These are phyloP conservation scores for Aspergillus aculeatinus DNA, from an alignment of 2,329 filamentous ascomycete species.

Conservation along the genomic window DNA sequence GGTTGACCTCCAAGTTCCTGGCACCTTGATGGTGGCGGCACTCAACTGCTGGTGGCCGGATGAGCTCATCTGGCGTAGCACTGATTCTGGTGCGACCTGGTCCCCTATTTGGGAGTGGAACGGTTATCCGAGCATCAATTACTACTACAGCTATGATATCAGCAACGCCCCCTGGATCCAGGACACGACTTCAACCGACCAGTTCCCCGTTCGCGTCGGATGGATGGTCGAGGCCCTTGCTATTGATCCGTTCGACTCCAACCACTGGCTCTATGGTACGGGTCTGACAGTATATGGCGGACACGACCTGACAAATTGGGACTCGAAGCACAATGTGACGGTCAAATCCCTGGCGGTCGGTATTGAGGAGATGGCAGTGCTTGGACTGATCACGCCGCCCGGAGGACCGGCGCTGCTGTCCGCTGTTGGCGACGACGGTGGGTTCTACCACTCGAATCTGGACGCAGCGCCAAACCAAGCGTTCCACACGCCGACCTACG, in stretches of 20 bases:
- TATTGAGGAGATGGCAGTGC: conserved; percentile 56
- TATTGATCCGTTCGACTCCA: conserved; percentile 59
- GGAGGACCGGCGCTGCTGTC: conserved; percentile 54
- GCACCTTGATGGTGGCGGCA: conserved; percentile 57
- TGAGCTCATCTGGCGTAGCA: conserved; percentile 57
- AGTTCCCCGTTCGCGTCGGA: conserved; percentile 41
- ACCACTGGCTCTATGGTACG: conserved; percentile 63
- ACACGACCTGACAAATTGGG: conserved; percentile 58
- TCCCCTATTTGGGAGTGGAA: conserved; percentile 55
- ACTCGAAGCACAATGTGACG: conserved; percentile 49
- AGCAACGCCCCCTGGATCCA: conserved; percentile 56
- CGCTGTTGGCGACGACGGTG: conserved; percentile 53
- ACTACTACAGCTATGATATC: conserved; percentile 50
- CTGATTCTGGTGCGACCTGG: conserved; percentile 57
- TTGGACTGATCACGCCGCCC: conserved; percentile 51
- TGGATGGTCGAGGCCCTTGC: conserved; percentile 63
- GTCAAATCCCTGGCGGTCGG: conserved; percentile 55
- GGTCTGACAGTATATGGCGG: conserved; percentile 57
- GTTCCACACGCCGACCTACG: conserved; percentile 52
- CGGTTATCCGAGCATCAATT: conserved; percentile 46
- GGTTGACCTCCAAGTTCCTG: conserved; percentile 55
- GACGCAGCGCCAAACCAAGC: conserved; percentile 45
- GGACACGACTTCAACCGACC: conserved; percentile 44
- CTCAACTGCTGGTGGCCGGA: conserved; percentile 63
- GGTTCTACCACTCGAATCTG: conserved; percentile 46